Conservation (phyloP, 2,329 filamentous ascomycete species). For the Apiospora marii region DNA sequence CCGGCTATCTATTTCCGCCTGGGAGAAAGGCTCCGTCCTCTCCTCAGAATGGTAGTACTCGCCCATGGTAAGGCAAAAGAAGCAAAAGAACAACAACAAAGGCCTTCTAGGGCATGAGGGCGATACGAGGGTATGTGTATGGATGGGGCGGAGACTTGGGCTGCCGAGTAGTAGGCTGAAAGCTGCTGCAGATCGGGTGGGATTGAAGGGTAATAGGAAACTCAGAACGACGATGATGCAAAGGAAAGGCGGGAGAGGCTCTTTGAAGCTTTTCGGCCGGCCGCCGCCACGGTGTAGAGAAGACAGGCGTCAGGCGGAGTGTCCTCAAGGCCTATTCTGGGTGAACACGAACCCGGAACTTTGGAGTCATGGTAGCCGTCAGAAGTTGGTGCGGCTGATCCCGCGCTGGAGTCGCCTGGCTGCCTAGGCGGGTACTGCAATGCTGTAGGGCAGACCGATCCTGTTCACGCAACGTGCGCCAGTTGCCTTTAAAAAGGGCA, state of each 20-base stretch:
- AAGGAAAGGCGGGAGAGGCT: constrained; percentile 10
- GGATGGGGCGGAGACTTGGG: constrained; percentile 19
- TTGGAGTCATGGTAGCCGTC: constrained; percentile 43
- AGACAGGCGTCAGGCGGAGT: constrained; percentile 41
- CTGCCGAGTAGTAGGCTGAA: not conserved
- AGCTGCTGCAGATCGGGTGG: not conserved
- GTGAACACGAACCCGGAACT: constrained; percentile 29
- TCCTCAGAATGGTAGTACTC: constrained; percentile 57
- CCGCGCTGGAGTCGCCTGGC: constrained; percentile 31
- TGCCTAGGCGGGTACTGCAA: constrained; percentile 22
- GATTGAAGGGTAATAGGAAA: not conserved
- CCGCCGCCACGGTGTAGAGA: constrained; percentile 30
- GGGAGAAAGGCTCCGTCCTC: constrained; percentile 66
- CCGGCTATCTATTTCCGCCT: constrained; percentile 62
- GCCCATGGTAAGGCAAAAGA: constrained; percentile 49
- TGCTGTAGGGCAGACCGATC: constrained; percentile 3
- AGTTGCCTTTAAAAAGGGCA: not conserved
- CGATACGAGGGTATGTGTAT: not conserved
- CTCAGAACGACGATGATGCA: not conserved
- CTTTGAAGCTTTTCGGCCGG: constrained; percentile 31
- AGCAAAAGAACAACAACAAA: too few relatives aligned
- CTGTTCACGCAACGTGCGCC: not conserved
- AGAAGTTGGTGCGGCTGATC: constrained; percentile 45
- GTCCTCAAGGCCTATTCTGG: constrained; percentile 37
- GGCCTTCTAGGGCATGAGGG: not conserved